A percentile compares a stretch with the other conserved stretches of the same genome.
These are phyloP conservation scores for Zygosaccharomyces bisporus DNA, from an alignment of 805 yeast genomes.

Conservation along the genomic window DNA sequence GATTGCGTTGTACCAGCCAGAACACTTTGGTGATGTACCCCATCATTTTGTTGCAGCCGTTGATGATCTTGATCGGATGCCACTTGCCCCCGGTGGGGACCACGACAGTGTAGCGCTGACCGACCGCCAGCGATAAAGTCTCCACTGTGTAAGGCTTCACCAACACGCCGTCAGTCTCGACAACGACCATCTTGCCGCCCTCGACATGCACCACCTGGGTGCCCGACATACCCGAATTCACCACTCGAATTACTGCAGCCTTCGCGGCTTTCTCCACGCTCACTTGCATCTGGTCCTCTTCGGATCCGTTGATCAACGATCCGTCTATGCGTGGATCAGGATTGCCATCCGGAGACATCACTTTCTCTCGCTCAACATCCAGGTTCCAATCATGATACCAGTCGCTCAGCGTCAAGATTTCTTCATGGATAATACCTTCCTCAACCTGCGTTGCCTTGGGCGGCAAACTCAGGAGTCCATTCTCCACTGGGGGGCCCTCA, in stretches of 20 bases:
- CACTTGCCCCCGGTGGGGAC: constrained; percentile 46
- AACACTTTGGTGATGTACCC: constrained; percentile 41
- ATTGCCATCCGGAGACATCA: constrained; percentile 24
- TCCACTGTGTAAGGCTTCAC: constrained; percentile 48
- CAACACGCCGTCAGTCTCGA: constrained; percentile 58
- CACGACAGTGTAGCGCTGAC: constrained; percentile 70
- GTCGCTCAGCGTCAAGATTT: constrained; percentile 52
- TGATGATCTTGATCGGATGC: constrained; percentile 39
- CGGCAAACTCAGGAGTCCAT: constrained; percentile 3
- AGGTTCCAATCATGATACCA: constrained; percentile 52
- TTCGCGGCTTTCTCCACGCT: constrained; percentile 43
- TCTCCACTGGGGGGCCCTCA: background rate
- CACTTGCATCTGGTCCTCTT: constrained; percentile 21
- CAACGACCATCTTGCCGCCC: constrained; percentile 49
- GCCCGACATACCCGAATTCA: constrained; percentile 55
- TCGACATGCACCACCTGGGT: constrained; percentile 54
- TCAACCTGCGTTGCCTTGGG: background rate
- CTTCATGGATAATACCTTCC: constrained; percentile 39
- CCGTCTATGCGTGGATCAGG: constrained; percentile 30
- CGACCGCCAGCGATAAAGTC: constrained; percentile 58
- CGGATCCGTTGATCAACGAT: constrained; percentile 26
- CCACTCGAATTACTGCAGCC: constrained; percentile 45
- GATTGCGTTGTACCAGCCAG: constrained; percentile 20
- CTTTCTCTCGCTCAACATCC: constrained; percentile 35
- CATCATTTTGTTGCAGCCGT: constrained; percentile 49